Base-by-base conservation (phyloP, 768 basidiomycete species). In the Lactarius trivialis region DNA sequence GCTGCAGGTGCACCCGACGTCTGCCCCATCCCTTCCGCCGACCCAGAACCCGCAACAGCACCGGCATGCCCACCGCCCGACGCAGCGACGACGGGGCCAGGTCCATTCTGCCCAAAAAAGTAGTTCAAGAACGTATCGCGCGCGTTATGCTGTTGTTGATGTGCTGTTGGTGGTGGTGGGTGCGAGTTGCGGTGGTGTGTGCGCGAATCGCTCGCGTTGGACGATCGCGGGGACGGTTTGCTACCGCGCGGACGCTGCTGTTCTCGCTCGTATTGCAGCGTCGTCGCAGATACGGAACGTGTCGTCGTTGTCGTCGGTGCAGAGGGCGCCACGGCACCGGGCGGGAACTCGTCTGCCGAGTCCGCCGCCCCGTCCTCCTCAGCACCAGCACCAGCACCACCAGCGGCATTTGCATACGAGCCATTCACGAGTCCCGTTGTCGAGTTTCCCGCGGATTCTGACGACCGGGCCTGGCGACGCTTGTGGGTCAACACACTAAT, bases 111-210 rank as follows among this genome's bases (percentile, higher is more conserved):
- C 12, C 97, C 97, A 72, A 99, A 98, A 78, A 99, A 98, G 74
- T 98, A 98, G 71, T 91, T 96, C 63, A 98, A 78, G 79, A 98
- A 97, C 2, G 91, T 91, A 70, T 98, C 97, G 66, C 89, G 82
- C 14, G 94, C 86, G n/a, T 67, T 65, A 28, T 64, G 56, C 33
- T 78, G 75, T 8, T 60, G 52, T 12, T 54, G 59, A 12, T 51
- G 50, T 51, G 50, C 37, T 49, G 43, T 28, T 56, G 33, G 32
- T 19, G 6, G 55, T 34, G 58, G 53, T 4, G 55, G 48, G 24
- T 60, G 53, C 12, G 66, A 32, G 12, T 51, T 62, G 37, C 66
- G 65, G 26, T 63, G 65, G 3, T 69, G 55, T 11, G 61, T 2
- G 34, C 61, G 64, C 32, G 72, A 63, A 60, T 62, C 58, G 19